Evolutionary conservation across 2,329 filamentous ascomycete genomes (phyloP), one percentile per base, ranked within the genome.

Genomic region (Shiraia bambusicola): DNA sequence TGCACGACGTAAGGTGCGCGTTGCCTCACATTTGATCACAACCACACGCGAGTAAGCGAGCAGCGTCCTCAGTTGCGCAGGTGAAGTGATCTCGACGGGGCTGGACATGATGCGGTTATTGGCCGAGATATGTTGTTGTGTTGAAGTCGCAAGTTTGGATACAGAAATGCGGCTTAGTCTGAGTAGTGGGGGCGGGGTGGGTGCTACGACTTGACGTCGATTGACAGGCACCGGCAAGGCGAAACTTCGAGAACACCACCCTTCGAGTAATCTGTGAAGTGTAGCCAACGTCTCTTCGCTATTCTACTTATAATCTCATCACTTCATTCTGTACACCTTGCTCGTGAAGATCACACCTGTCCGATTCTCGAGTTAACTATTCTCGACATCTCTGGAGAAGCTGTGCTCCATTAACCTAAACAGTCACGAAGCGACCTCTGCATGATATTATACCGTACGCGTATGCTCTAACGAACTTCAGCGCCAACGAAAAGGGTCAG

Each of bases 21-120:
- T 46, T 41, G 47, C 77, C 88, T 79, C 76, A 95, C 90, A 96
- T 72, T 95, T 88, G 61, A 86, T 84, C 40, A 97, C 84, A 29
- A 97, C 88, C 45, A 95, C 81, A 53, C 80, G 82, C 25, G 87
- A 90, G 40, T 79, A 82, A 48, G 79, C 79, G 48, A 95, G 77
- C 88, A 94, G 59, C 12, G 56, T 54, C 50, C 53, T 67, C 49
- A 71, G 59, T 54, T 72, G 68, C 28, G 61, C 49, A 10, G 72
- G 65, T 33, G 72, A 74, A 28, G 67, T 62, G 45, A 75, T 72
- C 43, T 70, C 58, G 30, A 74, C 65, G 6, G 69, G 68, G 44
- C 69, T 67, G 27, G 72, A 71, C 73, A 76, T 76, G 45, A 33
- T 59, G 61, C 59, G 44, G 38, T 51, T 14, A 22, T 47, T 29